Base-by-base conservation (phyloP, 108 stramenopile genomes). In the Skeletonema tropicum region DNA sequence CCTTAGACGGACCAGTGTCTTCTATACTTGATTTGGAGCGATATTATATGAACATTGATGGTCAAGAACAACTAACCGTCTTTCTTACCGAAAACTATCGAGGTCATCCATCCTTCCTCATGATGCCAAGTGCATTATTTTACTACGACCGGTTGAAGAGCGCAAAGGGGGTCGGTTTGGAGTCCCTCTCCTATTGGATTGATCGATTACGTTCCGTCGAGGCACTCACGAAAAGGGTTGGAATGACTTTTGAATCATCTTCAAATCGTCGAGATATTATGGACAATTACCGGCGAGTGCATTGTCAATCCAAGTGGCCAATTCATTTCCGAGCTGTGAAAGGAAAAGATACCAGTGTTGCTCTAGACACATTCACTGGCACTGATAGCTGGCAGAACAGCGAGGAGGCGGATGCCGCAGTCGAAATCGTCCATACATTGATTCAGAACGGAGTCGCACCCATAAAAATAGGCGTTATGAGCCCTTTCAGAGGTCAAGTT, bases 401-500 rank as follows among this genome's bases (percentile, higher is more conserved):
- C 5, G 57, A 19, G 2, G 91, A 92, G 79, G 88, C 89, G 7
- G 64, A 68, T 17, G 80, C 63, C 11, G 80, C 80, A 12, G 70
- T 74, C 8, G 69, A 86, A 67, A 88, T 92, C 11, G 72, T 92
- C 26, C 33, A 62, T 9, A 41, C 45, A 48, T 38, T 90, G 2
- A 65, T 79, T 9, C 9, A 74, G 14, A 46, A 46, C 49, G 21
- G 87, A 35, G 77, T 90, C 3, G 45, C 57, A 6, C 71, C 80
- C 1, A 49, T n/a, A 1, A 71, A 71, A 5, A 92, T 92, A 57
- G 91, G 91, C 21, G 86, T 88, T 14, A 89, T 90, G 89, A 70
- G 83, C 19, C 88, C 91, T 13, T 92, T 88, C 70, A 86, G 91
- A 29, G 89, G 84, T 6, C 91, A 92, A 73, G 91, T 89, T 29